These are phyloP conservation scores for Rosellinia necatrix DNA, from an alignment of 2,329 filamentous ascomycete genomes.

Conservation along the genomic window DNA sequence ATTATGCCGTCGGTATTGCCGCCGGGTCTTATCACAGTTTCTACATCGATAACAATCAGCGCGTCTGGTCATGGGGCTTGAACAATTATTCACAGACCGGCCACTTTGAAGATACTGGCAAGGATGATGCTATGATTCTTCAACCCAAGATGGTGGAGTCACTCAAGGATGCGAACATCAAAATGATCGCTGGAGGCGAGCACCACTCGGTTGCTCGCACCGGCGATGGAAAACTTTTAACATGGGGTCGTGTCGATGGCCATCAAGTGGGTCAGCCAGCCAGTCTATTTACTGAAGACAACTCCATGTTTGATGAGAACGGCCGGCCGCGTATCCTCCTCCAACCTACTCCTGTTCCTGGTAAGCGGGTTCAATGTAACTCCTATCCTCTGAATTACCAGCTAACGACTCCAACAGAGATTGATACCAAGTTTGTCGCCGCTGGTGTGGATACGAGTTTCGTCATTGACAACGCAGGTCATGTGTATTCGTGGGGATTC, in stretches of 20 bases:
- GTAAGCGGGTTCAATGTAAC: constrained; percentile 41
- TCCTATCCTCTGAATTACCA: neutral
- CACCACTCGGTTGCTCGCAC: constrained; percentile 65
- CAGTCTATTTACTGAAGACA: constrained; percentile 58
- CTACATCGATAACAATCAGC: constrained; percentile 68
- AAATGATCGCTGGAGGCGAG: constrained; percentile 70
- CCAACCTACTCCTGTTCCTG: constrained; percentile 64
- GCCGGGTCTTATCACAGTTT: constrained; percentile 75
- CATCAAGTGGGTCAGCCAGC: constrained; percentile 62
- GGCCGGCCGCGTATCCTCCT: constrained; percentile 73
- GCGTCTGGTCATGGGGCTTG: constrained; percentile 71
- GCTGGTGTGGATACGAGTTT: constrained; percentile 76
- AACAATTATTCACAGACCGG: constrained; percentile 76
- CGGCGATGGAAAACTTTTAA: constrained; percentile 47
- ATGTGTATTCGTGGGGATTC: constrained; percentile 81
- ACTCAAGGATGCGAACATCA: constrained; percentile 67
- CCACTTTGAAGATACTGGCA: constrained; percentile 64
- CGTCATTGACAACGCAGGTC: constrained; percentile 69
- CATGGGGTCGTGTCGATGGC: constrained; percentile 53
- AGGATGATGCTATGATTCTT: constrained; percentile 73
- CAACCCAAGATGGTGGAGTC: constrained; percentile 69
- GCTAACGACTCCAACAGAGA: constrained; percentile 40
- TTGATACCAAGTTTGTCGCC: constrained; percentile 60
- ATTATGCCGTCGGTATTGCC: constrained; percentile 57
- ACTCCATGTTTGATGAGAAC: constrained; percentile 67